Evolutionary conservation across 2,329 filamentous ascomycete species (phyloP), one percentile per base, ranked within the genome.

Genomic region (Eurotiales sp.): DNA sequence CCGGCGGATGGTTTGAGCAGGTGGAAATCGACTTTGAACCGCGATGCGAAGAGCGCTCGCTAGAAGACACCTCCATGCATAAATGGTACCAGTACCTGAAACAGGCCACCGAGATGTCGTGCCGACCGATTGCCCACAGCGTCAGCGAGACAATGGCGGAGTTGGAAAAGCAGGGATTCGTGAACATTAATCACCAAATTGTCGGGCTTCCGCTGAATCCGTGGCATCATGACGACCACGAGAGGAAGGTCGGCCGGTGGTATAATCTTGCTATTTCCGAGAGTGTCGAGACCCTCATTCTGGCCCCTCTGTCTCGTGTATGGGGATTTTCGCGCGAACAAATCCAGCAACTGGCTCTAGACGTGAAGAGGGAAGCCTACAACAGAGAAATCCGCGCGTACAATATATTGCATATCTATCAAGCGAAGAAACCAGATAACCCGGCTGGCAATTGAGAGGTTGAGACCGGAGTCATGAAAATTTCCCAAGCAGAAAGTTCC

Each of bases 21-120:
- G 82, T 95, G 43, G 92, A 97, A 66, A 86, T 97, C 50, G 90
- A 97, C 68, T 88, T 88, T 69, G 76, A 80, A 43, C 89, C 90
- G 15, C 82, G 82, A 46, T 87, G 83, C 62, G 85, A 90, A 56
- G 83, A 88, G 59, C 77, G 79, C 30, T 81, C 82, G 1, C 70
- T 87, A 12, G 62, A 63, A 30, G 63, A 64, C 8, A 82, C 85
- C 7, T 73, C 77, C 23, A 72, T 92, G 14, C 69, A 75, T 40
- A 72, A 81, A 59, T 96, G 90, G 90, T 86, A 85, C 55, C 71
- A 81, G 22, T 80, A 81, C 52, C 73, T 95, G 51, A 76, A 82
- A 43, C 77, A 82, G 52, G 86, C 87, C 39, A 91, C 90, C 58
- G 77, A 83, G 42, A 75, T 77, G 37, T 78, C 80, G 36, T 79